These are phyloP conservation scores for Lepidopterella palustris DNA, from an alignment of 495 filamentous ascomycete genomes.

Conservation along the genomic window DNA sequence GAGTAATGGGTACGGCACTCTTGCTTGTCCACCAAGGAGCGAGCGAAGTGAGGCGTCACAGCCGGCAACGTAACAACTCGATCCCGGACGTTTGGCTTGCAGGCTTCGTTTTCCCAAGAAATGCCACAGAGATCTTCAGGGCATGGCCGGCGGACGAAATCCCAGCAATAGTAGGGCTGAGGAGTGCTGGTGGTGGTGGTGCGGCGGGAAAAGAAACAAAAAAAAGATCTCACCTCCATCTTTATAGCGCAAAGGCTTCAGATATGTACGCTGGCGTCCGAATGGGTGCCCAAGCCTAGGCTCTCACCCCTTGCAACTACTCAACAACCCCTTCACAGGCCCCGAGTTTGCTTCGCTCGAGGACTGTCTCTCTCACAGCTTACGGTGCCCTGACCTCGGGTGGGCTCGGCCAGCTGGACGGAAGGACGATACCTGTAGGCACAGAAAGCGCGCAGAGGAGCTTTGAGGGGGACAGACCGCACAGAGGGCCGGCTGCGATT, in stretches of 20 bases:
- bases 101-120: neutral
- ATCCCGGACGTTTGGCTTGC: neutral
- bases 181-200: neutral
- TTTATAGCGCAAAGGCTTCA: neutral
- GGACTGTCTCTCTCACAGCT: neutral
- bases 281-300: neutral
- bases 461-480: neutral
- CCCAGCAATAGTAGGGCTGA: slow-evolving; percentile 4
- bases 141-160: neutral
- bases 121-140: slow-evolving; percentile 1
- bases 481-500: neutral
- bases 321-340: too few species aligned
- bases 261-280: neutral
- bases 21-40: neutral
- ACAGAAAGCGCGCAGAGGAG: neutral
- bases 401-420: neutral
- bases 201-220: slow-evolving; percentile 21
- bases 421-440: neutral
- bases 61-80: neutral
- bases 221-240: slow-evolving; percentile 4
- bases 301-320: neutral
- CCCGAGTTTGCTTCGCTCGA: too few species aligned
- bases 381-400: neutral
- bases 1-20: neutral
- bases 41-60: neutral